These are phyloP conservation scores for Kernera saxatilis DNA, from an alignment of 345 rosid genomes.

Conservation along the genomic window DNA sequence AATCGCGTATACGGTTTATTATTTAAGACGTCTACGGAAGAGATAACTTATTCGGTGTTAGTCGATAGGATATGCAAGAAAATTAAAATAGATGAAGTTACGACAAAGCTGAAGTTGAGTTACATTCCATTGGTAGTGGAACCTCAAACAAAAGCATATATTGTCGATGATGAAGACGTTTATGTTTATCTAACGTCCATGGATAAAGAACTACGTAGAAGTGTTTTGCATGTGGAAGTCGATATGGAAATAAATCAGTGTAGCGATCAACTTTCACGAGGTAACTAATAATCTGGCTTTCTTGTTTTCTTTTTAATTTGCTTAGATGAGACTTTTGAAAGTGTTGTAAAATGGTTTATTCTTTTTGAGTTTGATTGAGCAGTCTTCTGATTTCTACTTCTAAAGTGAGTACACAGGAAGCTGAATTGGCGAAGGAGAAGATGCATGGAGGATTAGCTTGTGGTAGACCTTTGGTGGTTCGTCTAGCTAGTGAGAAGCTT, in stretches of 20 bases:
- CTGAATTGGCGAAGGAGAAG: slow-evolving; percentile 84
- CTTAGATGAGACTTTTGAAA: neutral
- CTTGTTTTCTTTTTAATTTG: neutral
- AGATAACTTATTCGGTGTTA: neutral
- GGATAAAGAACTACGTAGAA: neutral
- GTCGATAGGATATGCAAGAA: neutral
- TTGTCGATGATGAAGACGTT: neutral
- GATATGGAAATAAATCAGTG: too few species aligned
- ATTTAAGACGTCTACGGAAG: neutral
- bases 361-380: slow-evolving; percentile 1
- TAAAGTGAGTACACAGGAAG: slow-evolving; percentile 98
- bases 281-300: slow-evolving; percentile 31
- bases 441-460: slow-evolving; percentile 93
- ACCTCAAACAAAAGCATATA: neutral
- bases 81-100: neutral
- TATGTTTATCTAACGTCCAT: neutral
- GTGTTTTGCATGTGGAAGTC: too few species aligned
- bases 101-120: neutral
- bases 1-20: neutral
- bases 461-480: slow-evolving; percentile 82
- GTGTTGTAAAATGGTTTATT: neutral
- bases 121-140: neutral
- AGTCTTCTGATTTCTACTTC: slow-evolving; percentile 51
- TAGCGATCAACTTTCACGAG: too few species aligned
- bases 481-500: slow-evolving; percentile 71